Conservation (phyloP, 345 rosid species). For the Sonneratia alba region DNA sequence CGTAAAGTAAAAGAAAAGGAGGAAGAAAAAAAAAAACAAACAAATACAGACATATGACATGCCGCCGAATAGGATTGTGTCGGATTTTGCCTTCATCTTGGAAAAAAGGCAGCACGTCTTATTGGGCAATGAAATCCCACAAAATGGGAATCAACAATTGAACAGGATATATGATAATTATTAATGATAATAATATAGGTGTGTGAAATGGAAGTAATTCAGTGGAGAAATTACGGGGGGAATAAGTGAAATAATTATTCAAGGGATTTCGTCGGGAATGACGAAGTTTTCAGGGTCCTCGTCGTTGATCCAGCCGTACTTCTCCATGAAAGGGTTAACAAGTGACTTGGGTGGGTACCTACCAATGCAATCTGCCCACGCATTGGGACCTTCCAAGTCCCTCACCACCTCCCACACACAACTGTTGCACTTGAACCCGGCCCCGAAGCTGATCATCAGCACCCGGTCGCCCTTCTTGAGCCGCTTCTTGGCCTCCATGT, state of each 20-base stretch:
- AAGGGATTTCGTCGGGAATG: constrained; percentile 11
- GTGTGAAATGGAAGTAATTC: not conserved
- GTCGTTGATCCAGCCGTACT: constrained; percentile 80
- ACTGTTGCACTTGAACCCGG: constrained; percentile 81
- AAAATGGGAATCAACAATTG: constrained; percentile 6
- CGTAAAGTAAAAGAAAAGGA: not conserved
- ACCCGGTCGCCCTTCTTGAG: constrained; percentile 66
- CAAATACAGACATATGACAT: not conserved
- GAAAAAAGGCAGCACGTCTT: not conserved
- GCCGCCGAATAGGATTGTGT: not conserved
- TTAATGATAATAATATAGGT: not conserved
- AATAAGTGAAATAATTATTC: not conserved
- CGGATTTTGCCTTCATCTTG: not conserved
- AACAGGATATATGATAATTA: not conserved
- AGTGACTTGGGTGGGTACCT: constrained; percentile 60
- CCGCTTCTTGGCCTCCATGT: constrained; percentile 86
- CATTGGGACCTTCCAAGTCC: constrained; percentile 40
- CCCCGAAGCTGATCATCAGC: constrained; percentile 68
- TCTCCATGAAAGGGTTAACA: constrained; percentile 67
- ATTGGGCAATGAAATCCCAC: constrained; percentile 2
- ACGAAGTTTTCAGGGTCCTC: constrained; percentile 66
- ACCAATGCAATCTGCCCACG: constrained; percentile 56
- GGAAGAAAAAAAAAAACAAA: not conserved
- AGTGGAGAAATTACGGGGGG: not conserved
- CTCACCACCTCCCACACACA: constrained; percentile 66